Evolutionary conservation across 2,329 filamentous ascomycete genomes (phyloP).

Genomic region (Aspergillus carbonarius): DNA sequence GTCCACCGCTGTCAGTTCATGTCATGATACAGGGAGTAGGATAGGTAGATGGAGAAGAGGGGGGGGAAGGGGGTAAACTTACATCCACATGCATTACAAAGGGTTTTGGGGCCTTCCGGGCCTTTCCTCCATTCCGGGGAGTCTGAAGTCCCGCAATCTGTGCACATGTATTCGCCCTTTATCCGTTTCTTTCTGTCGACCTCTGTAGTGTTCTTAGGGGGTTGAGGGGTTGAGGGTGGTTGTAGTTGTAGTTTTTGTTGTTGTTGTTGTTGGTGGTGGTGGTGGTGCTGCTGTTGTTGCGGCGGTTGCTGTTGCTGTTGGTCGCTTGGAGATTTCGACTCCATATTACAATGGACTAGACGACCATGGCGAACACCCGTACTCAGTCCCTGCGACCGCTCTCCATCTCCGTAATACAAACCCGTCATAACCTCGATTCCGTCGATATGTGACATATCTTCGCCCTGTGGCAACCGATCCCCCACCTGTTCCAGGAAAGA

Average conservation of each 20-base stretch:
- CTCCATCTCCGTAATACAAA: constrained; percentile 80
- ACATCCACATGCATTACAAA: constrained; percentile 95
- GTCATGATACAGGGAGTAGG: neutral
- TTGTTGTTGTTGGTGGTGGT: neutral
- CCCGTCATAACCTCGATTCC: constrained; percentile 93
- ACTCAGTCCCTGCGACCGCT: constrained; percentile 82
- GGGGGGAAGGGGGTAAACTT: constrained; percentile 41
- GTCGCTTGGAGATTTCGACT: constrained; percentile 73
- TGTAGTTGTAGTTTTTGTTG: neutral
- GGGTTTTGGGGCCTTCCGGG: constrained; percentile 85
- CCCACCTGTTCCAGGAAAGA: constrained; percentile 71
- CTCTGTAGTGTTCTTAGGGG: constrained; percentile 50
- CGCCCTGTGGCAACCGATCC: constrained; percentile 82
- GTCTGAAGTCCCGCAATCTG: constrained; percentile 90
- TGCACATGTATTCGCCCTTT: constrained; percentile 93
- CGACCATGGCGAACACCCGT: constrained; percentile 79
- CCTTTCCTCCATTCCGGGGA: constrained; percentile 97
- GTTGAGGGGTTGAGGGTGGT: neutral
- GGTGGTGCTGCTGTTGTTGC: neutral
- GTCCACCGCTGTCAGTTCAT: neutral
- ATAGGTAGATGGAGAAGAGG: neutral
- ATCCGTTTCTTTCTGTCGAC: constrained; percentile 80
- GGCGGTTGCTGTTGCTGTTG: constrained; percentile 41
- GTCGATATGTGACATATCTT: constrained; percentile 73
- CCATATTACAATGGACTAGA: constrained; percentile 79